A percentile compares a stretch with the other conserved stretches of the same genome.
Conservation (phyloP, 108 stramenopile species). For the Poteriospumella lacustris region DNA sequence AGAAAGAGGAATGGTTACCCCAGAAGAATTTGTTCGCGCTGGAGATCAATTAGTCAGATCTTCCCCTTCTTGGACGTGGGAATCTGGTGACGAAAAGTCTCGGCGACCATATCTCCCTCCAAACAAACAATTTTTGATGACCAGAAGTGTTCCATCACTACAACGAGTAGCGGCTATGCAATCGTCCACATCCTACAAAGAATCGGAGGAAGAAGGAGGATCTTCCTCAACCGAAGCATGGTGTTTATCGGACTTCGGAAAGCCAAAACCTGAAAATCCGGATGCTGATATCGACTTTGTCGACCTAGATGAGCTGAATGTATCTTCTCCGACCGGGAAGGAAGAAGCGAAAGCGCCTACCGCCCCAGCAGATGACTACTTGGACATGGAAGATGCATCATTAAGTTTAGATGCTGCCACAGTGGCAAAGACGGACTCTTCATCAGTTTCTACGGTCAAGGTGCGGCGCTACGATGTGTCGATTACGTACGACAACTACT, state of each 20-base stretch:
- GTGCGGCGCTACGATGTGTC: constrained; percentile 87
- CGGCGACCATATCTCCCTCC: constrained; percentile 64
- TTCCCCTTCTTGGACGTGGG: constrained; percentile 92
- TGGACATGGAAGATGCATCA: background rate
- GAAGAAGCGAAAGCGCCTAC: background rate
- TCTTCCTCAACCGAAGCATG: background rate
- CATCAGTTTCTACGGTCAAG: constrained; percentile 46
- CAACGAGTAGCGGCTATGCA: constrained; percentile 61
- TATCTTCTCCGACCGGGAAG: background rate
- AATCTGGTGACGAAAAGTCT: constrained; percentile 60
- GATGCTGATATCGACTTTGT: background rate
- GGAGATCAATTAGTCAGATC: constrained; percentile 83
- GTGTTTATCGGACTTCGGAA: background rate
- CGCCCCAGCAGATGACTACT: background rate
- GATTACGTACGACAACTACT: constrained; percentile 98
- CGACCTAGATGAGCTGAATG: background rate
- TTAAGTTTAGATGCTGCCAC: background rate
- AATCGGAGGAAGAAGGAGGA: background rate
- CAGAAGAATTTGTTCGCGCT: constrained; percentile 81
- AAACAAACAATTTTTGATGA: constrained; percentile 84
- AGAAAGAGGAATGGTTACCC: constrained; percentile 82
- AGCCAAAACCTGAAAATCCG: background rate
- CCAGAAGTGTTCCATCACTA: constrained; percentile 77
- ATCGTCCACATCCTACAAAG: background rate
- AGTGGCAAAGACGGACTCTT: background rate